A percentile compares a stretch with the other conserved stretches of the same genome.
phyloP scores from a whole-genome alignment of 2,329 filamentous ascomycete species.

The Apiospora marii region DNA sequence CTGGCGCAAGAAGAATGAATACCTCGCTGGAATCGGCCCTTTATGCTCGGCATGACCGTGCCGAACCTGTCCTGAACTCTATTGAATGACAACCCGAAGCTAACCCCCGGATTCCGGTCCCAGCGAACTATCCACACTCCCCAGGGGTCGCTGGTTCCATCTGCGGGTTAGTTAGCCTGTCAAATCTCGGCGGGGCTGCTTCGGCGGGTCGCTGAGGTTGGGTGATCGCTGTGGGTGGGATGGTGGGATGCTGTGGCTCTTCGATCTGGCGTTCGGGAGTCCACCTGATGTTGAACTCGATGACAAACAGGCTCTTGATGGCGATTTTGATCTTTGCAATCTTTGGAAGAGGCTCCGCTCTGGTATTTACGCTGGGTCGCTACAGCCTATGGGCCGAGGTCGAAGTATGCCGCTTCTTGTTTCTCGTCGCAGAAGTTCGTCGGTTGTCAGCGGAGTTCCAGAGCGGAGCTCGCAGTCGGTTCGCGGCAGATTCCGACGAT shows the following conservation, averaged over 20 bases:
- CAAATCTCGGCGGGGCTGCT: slow-evolving; percentile 3
- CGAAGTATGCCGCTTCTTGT: not conserved
- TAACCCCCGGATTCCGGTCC: slow-evolving; percentile 5
- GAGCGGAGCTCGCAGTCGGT: not conserved
- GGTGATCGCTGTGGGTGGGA: not conserved
- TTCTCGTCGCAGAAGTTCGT: not conserved
- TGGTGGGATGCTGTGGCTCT: slow-evolving; percentile 4
- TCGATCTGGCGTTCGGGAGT: not conserved
- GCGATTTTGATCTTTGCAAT: not conserved
- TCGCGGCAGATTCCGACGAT: slow-evolving; percentile 4
- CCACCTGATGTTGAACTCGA: not conserved
- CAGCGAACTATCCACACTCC: not conserved
- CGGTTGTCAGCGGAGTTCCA: slow-evolving; percentile 10
- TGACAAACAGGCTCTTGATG: not conserved
- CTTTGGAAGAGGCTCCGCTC: not conserved
- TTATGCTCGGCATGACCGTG: not conserved
- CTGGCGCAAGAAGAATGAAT: not conserved
- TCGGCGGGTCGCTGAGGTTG: not conserved
- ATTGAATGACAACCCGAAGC: not conserved
- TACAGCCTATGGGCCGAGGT: not conserved
- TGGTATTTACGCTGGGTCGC: not conserved
- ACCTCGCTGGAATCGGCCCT: not conserved
- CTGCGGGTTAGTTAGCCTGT: slow-evolving; percentile 1
- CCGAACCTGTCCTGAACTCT: not conserved
- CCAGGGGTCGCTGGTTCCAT: not conserved